These are phyloP conservation scores for Ophiostoma sp. DNA, from an alignment of 2,329 filamentous ascomycete genomes.

Conservation along the genomic window DNA sequence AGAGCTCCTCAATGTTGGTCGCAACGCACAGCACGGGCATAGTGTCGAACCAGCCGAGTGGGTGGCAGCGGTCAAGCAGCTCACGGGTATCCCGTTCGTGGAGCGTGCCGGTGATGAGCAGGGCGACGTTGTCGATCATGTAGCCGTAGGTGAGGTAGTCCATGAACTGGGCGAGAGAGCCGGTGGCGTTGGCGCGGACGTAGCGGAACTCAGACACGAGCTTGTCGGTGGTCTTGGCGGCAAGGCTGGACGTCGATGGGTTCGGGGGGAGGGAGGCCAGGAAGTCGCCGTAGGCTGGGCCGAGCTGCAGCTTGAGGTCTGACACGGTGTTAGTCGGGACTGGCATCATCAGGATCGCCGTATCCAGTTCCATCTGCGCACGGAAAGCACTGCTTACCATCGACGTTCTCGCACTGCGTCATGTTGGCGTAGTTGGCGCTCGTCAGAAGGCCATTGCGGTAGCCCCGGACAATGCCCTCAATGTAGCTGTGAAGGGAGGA, in stretches of 20 bases:
- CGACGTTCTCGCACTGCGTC: slow-evolving; percentile 95
- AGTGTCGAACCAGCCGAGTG: slow-evolving; percentile 97
- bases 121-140: slow-evolving; percentile 99
- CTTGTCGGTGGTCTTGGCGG: slow-evolving; percentile 94
- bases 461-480: slow-evolving; percentile 94
- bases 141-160: slow-evolving; percentile 98
- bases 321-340: slow-evolving; percentile 32
- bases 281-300: slow-evolving; percentile 94
- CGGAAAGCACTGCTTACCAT: slow-evolving; percentile 55
- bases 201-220: slow-evolving; percentile 97
- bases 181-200: slow-evolving; percentile 86
- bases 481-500: slow-evolving; percentile 62
- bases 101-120: slow-evolving; percentile 94
- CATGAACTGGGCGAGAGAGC: slow-evolving; percentile 89
- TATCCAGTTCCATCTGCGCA: neutral
- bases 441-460: slow-evolving; percentile 88
- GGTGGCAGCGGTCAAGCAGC: slow-evolving; percentile 90
- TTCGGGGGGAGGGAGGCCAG: slow-evolving; percentile 90
- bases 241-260: slow-evolving; percentile 90
- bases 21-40: slow-evolving; percentile 97
- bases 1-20: slow-evolving; percentile 96
- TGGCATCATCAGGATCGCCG: slow-evolving; percentile 55
- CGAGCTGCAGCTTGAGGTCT: slow-evolving; percentile 98
- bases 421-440: slow-evolving; percentile 89
- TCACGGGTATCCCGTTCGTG: slow-evolving; percentile 97